Evolutionary conservation across 495 filamentous ascomycete genomes (phyloP).

Genomic region (Penicillium canariense): DNA sequence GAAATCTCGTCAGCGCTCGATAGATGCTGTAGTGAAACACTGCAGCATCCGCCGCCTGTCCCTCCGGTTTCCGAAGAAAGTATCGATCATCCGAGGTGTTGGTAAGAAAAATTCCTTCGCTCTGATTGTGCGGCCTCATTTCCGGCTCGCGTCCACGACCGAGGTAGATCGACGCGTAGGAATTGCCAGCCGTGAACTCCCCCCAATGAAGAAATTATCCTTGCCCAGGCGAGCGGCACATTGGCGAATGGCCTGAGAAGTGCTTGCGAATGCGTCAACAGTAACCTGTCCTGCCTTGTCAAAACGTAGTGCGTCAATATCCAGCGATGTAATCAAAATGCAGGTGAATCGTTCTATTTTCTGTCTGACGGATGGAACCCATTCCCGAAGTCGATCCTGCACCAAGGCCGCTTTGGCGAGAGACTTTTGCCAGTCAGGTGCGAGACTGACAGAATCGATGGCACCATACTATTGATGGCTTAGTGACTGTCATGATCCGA

Average conservation of each 20-base stretch:
- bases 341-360: conserved; percentile 64
- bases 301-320: conserved; percentile 67
- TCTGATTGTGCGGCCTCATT: conserved; percentile 34
- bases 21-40: conserved; percentile 73
- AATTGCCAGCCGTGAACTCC: conserved; percentile 64
- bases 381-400: conserved; percentile 72
- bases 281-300: conserved; percentile 67
- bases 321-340: conserved; percentile 58
- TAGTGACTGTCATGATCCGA: no score
- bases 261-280: conserved; percentile 59
- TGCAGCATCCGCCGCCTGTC: conserved; percentile 62
- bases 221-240: conserved; percentile 57
- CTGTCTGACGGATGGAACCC: conserved; percentile 57
- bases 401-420: conserved; percentile 72
- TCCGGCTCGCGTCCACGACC: conserved; percentile 59
- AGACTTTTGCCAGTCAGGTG: conserved; percentile 64
- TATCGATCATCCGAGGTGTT: conserved; percentile 43
- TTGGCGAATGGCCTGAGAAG: conserved; percentile 49
- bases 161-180: conserved; percentile 62
- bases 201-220: conserved; percentile 63
- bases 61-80: conserved; percentile 56
- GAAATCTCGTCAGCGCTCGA: conserved; percentile 61
- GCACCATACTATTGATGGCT: no score
- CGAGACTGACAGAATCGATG: conserved; percentile 65
- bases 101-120: conserved; percentile 45